Conservation (phyloP, 1,284 basidiomycete genomes). For the Trametes polyzona region DNA sequence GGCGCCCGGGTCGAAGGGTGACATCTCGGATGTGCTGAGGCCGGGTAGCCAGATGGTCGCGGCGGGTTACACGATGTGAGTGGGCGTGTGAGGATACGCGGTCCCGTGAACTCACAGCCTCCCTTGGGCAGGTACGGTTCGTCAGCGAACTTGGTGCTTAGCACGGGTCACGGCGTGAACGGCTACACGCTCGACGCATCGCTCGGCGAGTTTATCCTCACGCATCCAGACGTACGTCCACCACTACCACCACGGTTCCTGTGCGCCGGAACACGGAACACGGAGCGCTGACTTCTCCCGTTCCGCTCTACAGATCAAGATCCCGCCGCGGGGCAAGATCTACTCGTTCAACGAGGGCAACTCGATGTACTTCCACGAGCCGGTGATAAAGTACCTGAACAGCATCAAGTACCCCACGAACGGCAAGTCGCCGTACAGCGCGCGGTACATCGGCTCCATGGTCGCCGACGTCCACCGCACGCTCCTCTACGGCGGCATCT, state of each 20-base stretch:
- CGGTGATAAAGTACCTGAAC: conserved; percentile 87
- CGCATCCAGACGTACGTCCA: conserved; percentile 87
- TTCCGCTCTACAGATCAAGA: conserved; percentile 68
- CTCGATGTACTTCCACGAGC: conserved; percentile 90
- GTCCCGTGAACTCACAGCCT: neutral
- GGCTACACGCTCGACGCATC: conserved; percentile 97
- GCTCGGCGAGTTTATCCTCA: conserved; percentile 98
- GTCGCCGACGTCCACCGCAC: conserved; percentile 98
- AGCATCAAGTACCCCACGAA: conserved; percentile 90
- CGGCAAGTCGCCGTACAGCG: conserved; percentile 84
- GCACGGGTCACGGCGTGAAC: conserved; percentile 95
- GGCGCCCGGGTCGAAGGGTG: conserved; percentile 78
- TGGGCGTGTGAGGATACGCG: conserved; percentile 18
- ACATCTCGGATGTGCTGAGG: conserved; percentile 86
- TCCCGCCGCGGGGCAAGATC: conserved; percentile 95
- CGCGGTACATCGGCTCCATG: conserved; percentile 99
- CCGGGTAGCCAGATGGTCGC: conserved; percentile 98
- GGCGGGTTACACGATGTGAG: conserved; percentile 94
- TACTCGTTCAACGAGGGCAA: conserved; percentile 99
- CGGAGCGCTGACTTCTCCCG: conserved; percentile 8
- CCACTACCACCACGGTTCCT: neutral
- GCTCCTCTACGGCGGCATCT: conserved; percentile 97
- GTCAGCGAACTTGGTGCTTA: conserved; percentile 95
- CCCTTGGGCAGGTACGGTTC: conserved; percentile 92
- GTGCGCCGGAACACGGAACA: neutral